phyloP scores from a whole-genome alignment of 371 early-diverging fungal species.

The Actinomortierella ambigua region DNA sequence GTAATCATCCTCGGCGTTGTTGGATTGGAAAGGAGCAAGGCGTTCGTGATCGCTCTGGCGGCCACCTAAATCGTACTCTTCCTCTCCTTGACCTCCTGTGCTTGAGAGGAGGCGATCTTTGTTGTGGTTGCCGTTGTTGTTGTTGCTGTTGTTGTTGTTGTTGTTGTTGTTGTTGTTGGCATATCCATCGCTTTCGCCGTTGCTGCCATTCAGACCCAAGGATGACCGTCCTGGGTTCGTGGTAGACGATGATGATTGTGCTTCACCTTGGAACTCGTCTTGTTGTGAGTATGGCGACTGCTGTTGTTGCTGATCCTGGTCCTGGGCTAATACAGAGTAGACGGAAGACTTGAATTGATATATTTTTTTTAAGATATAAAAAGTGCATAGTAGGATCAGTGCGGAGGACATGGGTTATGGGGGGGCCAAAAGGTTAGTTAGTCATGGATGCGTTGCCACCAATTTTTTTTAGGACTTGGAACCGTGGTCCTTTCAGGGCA shows the following conservation, averaged over 20 bases:
- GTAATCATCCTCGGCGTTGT: slow-evolving; percentile 1
- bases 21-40: slow-evolving; percentile 2
- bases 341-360: slow-evolving; percentile 27
- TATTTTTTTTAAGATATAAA: neutral
- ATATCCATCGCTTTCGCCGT: no score
- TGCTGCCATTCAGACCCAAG: no score
- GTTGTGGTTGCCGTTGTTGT: no score
- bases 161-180: slow-evolving; percentile 2
- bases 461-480: neutral
- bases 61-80: neutral
- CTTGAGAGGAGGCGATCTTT: no score
- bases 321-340: slow-evolving; percentile 20
- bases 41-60: neutral
- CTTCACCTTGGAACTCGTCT: neutral
- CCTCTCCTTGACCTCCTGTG: neutral
- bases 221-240: neutral
- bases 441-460: neutral
- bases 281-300: slow-evolving; percentile 10
- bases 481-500: neutral
- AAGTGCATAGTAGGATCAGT: neutral
- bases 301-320: slow-evolving; percentile 15
- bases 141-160: no score
- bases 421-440: neutral
- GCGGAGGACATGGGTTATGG: neutral
- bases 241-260: neutral